phyloP scores from a whole-genome alignment of 768 basidiomycete genomes.

The Tricholoma sp. region DNA sequence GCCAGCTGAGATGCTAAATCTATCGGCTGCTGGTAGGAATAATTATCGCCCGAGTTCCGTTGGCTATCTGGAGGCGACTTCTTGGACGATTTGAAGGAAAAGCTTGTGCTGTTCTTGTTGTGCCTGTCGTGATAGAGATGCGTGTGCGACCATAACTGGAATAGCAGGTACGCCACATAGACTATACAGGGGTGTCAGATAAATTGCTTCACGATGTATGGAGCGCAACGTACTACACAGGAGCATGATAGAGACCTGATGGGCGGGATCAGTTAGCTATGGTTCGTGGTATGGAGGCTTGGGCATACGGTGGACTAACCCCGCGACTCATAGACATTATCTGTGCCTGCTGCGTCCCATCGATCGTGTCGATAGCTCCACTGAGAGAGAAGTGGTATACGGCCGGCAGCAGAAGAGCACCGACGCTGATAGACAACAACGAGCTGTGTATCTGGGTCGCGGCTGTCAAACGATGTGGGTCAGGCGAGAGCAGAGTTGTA shows the following conservation, averaged over 20 bases:
- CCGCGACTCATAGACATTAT: slow-evolving; percentile 76
- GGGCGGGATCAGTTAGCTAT: neutral
- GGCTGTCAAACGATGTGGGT: slow-evolving; percentile 31
- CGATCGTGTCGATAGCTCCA: slow-evolving; percentile 15
- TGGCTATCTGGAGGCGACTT: neutral
- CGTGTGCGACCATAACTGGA: slow-evolving; percentile 78
- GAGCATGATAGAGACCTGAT: slow-evolving; percentile 68
- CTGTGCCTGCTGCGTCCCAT: slow-evolving; percentile 32
- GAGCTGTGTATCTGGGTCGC: slow-evolving; percentile 73
- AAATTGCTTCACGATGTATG: neutral
- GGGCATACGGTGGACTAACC: slow-evolving; percentile 32
- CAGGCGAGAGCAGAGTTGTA: neutral
- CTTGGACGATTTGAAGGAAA: neutral
- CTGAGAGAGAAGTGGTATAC: slow-evolving; percentile 68
- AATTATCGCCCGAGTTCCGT: neutral
- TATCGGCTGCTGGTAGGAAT: neutral
- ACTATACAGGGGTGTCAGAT: slow-evolving; percentile 34
- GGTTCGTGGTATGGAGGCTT: neutral
- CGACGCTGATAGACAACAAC: slow-evolving; percentile 72
- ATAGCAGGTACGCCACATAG: slow-evolving; percentile 68
- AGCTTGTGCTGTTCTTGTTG: slow-evolving; percentile 32
- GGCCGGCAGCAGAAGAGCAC: slow-evolving; percentile 69
- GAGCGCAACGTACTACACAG: slow-evolving; percentile 50
- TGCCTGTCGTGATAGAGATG: slow-evolving; percentile 55
- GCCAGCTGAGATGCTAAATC: neutral